These are phyloP conservation scores for Boletellus sp. DNA, from an alignment of 768 basidiomycete species.

Conservation along the genomic window DNA sequence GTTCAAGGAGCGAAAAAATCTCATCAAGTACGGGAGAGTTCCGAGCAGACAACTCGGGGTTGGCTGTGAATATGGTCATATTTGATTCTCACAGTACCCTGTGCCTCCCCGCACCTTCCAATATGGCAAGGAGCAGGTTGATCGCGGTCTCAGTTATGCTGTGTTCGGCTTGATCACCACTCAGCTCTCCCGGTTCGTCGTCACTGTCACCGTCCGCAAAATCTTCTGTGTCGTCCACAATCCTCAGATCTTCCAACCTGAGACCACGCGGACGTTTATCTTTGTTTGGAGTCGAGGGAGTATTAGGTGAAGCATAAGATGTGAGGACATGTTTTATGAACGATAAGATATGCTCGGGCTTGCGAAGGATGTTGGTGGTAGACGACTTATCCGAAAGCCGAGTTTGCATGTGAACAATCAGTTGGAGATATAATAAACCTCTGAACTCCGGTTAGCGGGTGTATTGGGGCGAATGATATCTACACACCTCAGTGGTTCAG, in stretches of 20 bases:
- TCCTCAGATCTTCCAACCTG: constrained; percentile 35
- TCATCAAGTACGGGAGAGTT: constrained; percentile 64
- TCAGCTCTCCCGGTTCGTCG: constrained; percentile 41
- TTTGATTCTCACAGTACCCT: not conserved
- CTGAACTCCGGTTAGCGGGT: constrained; percentile 34
- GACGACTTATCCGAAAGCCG: constrained; percentile 53
- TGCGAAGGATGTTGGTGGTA: constrained; percentile 51
- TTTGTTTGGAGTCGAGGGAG: constrained; percentile 3
- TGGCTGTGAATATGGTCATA: constrained; percentile 29
- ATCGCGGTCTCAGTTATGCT: constrained; percentile 77
- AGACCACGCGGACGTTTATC: constrained; percentile 17
- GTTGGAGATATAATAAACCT: constrained; percentile 69
- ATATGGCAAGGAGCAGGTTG: constrained; percentile 74
- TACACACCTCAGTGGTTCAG: constrained; percentile 23
- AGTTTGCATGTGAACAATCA: constrained; percentile 79
- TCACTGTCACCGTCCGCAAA: constrained; percentile 56
- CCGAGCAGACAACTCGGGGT: constrained; percentile 57
- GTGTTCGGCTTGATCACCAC: constrained; percentile 43
- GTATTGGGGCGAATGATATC: not conserved
- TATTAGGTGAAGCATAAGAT: constrained; percentile 21
- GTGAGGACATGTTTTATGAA: constrained; percentile 81
- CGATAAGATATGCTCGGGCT: constrained; percentile 71
- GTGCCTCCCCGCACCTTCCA: constrained; percentile 62
- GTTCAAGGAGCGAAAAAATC: constrained; percentile 64
- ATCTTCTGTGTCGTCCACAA: constrained; percentile 34